Percentiles rank a stretch among this genome's conserved stretches.
These are phyloP conservation scores for Kingdonia uniflora DNA, from an alignment of 164 flowering plant genomes.

Conservation along the genomic window DNA sequence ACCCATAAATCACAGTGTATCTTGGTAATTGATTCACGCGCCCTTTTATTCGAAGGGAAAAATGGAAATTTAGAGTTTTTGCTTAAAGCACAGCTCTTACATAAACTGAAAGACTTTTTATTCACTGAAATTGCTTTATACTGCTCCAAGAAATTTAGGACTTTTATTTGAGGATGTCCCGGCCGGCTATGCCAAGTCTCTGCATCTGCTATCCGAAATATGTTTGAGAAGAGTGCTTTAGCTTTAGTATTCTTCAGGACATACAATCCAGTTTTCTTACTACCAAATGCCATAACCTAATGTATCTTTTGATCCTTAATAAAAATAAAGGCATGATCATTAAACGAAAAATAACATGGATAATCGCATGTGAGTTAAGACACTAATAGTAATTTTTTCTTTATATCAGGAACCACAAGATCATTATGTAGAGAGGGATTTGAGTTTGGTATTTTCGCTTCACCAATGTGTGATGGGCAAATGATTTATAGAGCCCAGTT, in stretches of 20 bases:
- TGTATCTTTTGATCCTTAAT: neutral
- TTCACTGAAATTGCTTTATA: neutral
- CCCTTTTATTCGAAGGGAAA: neutral
- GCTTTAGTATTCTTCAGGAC: no score
- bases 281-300: neutral
- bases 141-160: neutral
- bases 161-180: neutral
- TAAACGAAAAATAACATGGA: neutral
- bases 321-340: neutral
- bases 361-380: neutral
- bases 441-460: neutral
- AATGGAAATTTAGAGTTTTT: neutral
- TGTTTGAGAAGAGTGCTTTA: no score
- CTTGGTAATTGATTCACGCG: neutral
- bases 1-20: neutral
- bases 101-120: neutral
- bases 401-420: no score
- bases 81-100: neutral
- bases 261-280: neutral
- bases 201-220: no score
- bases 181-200: neutral
- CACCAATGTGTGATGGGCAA: conserved; percentile 2
- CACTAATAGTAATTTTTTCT: neutral
- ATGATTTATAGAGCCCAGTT: no score
- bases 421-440: neutral